Base-by-base conservation (phyloP, 2,329 filamentous ascomycete species). In the Reticulascus tulasneorum region DNA sequence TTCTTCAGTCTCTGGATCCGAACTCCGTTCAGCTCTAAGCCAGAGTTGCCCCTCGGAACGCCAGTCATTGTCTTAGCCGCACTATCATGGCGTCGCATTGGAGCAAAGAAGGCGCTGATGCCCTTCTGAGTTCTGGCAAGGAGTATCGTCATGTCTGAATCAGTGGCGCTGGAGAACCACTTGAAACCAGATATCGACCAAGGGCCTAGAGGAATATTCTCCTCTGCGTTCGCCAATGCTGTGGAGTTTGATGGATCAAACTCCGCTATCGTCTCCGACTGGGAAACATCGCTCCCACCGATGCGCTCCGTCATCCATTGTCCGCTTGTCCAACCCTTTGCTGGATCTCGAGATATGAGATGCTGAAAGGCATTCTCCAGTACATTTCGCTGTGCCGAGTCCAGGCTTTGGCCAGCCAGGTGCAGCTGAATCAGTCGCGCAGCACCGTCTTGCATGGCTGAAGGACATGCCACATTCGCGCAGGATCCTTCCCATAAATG, bases 251-350 rank as follows among this genome's bases (percentile, higher is more conserved):
- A 16, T 4, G 23, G 15, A 1, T 22, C 31, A 6, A 28, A 16
- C 10, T 11, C 21, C 4, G 80, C 79, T 5, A 74, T 58, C 0
- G 82, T 86, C 56, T 87, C 82, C 0, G 79, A 84, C 23, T 72
- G 68, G 4, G 77, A 77, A 2, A 86, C 79, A 48, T 87, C 83
- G 44, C 79, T 84, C 0, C 82, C 83, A 2, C 82, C 82, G 0
- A 71, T 68, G 3, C 82, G 68, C 48, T 86, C 82, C 0, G 83
- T 87, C 83, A 87, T 86, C 83, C 84, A 87, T 53, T 87, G 83
- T 0, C 82, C 82, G 25, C 75, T 83, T 1, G 82, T 87, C 83
- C 82, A 87, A 1, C 76, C 74, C 13, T 58, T 46, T 1, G 49
- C 36, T 0, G 66, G 60, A 17, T 82, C 67, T 5, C 73, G 63